Evolutionary conservation across 306 rosid genomes (phyloP).

Genomic region (Purshia tridentata): DNA sequence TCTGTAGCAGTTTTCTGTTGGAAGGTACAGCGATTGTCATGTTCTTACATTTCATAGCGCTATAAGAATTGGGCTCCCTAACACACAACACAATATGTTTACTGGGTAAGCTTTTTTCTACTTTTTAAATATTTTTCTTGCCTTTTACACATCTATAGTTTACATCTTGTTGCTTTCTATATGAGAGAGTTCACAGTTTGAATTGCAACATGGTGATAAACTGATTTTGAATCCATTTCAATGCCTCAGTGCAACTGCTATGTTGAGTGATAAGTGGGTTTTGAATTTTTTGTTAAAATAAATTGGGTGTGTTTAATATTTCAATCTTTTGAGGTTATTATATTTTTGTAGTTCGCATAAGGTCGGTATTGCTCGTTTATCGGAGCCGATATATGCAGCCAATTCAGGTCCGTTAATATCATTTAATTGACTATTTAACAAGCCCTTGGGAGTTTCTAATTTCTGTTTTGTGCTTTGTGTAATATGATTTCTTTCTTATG

Average conservation of each 20-base stretch:
- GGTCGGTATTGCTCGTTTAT: constrained; percentile 16
- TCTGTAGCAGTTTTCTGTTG: constrained; percentile 18
- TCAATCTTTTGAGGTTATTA: constrained; percentile 11
- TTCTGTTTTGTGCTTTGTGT: not conserved
- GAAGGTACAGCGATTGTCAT: constrained; percentile 16
- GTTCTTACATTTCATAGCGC: constrained; percentile 16
- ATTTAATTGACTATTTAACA: not conserved
- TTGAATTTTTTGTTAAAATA: not conserved
- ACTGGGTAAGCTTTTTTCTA: constrained; percentile 28
- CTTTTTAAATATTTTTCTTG: not conserved
- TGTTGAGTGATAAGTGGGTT: not conserved
- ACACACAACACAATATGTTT: constrained; percentile 14
- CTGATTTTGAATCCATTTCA: not conserved
- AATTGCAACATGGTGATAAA: not conserved
- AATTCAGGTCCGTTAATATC: constrained; percentile 34
- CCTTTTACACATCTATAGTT: not conserved
- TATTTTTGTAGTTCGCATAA: constrained; percentile 18
- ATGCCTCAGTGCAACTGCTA: not conserved
- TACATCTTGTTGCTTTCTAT: not conserved
- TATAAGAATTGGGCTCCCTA: constrained; percentile 21
- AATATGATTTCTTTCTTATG: constrained; percentile 12
- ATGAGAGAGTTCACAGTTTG: not conserved
- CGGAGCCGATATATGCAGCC: constrained; percentile 29
- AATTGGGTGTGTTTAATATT: not conserved
- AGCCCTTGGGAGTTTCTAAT: not conserved